phyloP scores from a whole-genome alignment of 2,329 filamentous ascomycete species.

The Cadophora sp. region DNA sequence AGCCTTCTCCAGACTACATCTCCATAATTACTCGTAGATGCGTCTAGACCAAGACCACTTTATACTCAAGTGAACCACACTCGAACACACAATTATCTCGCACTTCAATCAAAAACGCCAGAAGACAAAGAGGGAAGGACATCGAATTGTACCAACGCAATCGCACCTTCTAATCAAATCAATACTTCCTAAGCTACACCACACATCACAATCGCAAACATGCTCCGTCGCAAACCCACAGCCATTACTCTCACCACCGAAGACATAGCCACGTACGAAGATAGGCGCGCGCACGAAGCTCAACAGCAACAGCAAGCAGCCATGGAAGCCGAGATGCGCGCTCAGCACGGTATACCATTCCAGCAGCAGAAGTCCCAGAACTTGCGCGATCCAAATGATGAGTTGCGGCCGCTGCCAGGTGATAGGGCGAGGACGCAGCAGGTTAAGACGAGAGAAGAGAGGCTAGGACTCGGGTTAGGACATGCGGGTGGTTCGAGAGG shows the following conservation, averaged over 20 bases:
- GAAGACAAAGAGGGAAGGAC: not conserved
- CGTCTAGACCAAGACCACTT: not conserved
- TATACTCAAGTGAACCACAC: not conserved
- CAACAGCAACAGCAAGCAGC: conserved; percentile 35
- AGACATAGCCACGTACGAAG: conserved; percentile 75
- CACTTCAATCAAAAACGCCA: not conserved
- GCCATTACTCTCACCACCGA: conserved; percentile 71
- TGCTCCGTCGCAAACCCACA: conserved; percentile 73
- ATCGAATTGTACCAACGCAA: not conserved
- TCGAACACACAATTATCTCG: conserved; percentile 4
- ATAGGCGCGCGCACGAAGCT: conserved; percentile 55
- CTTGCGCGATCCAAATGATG: conserved; percentile 34
- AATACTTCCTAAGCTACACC: not conserved
- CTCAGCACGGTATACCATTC: conserved; percentile 33
- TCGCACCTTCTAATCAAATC: not conserved
- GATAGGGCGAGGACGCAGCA: conserved; percentile 35
- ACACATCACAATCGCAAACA: conserved; percentile 41
- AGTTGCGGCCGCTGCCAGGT: conserved; percentile 30
- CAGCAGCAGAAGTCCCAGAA: conserved; percentile 30
- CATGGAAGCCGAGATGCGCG: conserved; percentile 35
- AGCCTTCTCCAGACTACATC: conserved; percentile 19
- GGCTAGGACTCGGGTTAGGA: conserved; percentile 42
- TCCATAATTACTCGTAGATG: not conserved
- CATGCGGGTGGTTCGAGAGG: conserved; percentile 33
- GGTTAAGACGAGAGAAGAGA: conserved; percentile 46